Evolutionary conservation across 345 rosid genomes (phyloP).

Genomic region (Excoecaria agallocha): DNA sequence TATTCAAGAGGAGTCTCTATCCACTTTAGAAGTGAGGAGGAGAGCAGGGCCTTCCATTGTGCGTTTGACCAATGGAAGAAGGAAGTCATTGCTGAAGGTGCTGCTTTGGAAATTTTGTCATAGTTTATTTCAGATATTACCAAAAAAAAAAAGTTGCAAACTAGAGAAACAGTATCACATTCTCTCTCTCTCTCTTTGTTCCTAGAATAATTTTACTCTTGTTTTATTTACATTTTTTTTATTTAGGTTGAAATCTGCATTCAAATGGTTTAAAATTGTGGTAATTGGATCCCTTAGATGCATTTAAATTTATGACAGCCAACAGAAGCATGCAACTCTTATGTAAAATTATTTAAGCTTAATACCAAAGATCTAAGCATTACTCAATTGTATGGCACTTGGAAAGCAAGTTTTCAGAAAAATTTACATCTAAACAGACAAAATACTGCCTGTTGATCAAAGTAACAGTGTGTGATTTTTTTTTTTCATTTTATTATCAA

Average conservation of each 20-base stretch:
- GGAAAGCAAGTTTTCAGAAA: neutral
- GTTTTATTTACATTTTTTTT: too few relatives aligned
- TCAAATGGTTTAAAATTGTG: neutral
- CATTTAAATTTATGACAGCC: neutral
- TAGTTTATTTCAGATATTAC: constrained; percentile 14
- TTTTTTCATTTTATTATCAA: neutral
- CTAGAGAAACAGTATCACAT: neutral
- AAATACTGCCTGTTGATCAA: neutral
- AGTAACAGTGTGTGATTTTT: neutral
- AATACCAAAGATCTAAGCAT: neutral
- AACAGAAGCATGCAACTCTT: neutral
- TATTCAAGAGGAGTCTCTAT: constrained; percentile 61
- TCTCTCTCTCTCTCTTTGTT: neutral
- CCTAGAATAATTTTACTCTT: neutral
- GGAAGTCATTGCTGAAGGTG: constrained; percentile 57
- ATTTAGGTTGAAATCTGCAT: neutral
- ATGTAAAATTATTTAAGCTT: neutral
- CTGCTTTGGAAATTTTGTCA: constrained; percentile 31
- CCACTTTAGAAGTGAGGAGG: constrained; percentile 70
- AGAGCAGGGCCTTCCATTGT: constrained; percentile 70
- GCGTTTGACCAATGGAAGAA: constrained; percentile 83
- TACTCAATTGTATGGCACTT: neutral
- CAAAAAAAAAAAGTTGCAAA: constrained; percentile 1
- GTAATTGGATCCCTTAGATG: neutral
- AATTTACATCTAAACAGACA: neutral